Evolutionary conservation across 805 yeast genomes (phyloP), one percentile per base, ranked within the genome.

Genomic region (Wickerhamiella brachini): DNA sequence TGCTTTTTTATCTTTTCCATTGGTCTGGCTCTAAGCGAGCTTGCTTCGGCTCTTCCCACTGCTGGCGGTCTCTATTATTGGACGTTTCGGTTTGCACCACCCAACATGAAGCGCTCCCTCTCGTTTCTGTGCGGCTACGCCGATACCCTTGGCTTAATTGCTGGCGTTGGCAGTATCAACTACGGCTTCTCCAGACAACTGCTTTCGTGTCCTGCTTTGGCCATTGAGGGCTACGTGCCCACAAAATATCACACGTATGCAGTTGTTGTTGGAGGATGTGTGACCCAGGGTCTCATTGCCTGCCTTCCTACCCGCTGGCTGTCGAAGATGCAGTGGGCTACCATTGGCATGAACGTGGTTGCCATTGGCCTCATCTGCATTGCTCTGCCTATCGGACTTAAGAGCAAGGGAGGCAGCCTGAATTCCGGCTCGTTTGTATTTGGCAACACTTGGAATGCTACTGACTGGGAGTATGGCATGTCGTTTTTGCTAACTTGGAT

Each of bases 1-100:
- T 72, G 79, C 10, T 52, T 70, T 13, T 77, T 79, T 57, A 78
- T 81, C 49, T 60, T 79, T 44, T 60, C 69, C 15, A 72, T 78
- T 24, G 85, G 85, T 23, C 55, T 73, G 7, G 69, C 80, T 13
- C 76, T 82, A 79, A 71, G 83, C 4, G 81, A 80, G 58, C 63
- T 80, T 56, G 83, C 81, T 1, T 73, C 80, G 26, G 75, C 85
- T 2, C 74, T 79, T 54, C 87, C 89, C 26, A 81, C 87, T 0
- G 77, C 83, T 23, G 87, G 87, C 50, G 87, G 87, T 12, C 66
- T 81, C 44, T 82, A 79, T 59, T 78, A 75, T 62, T 78, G 82
- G 79, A 76, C 83, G 2, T 77, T 72, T 62, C 74, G 78, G 59
- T 81, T 78, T 61, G 77, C 86, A 31, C 85, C 85, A 2, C 74